Conservation (phyloP, 169 alveolate genomes). For the Miamiensis avidus region DNA sequence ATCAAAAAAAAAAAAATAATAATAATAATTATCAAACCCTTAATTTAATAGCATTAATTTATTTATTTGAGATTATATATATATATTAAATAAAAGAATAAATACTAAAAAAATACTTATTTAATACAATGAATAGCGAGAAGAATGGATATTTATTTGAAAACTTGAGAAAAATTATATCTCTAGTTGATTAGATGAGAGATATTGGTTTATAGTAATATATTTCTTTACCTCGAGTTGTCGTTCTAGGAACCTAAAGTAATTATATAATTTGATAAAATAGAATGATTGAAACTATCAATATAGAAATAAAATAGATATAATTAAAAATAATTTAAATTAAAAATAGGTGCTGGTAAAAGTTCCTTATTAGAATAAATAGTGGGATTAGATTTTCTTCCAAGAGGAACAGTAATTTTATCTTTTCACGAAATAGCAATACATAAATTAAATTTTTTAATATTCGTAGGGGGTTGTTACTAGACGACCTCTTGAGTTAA, state of each 20-base stretch:
- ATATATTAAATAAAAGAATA: too few relatives aligned
- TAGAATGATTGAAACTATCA: too few relatives aligned
- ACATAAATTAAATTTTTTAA: neutral
- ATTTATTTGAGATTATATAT: too few relatives aligned
- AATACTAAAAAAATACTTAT: too few relatives aligned
- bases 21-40: too few relatives aligned
- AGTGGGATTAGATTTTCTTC: slow-evolving; percentile 96
- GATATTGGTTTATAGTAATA: slow-evolving; percentile 69
- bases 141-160: neutral
- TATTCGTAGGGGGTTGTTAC: slow-evolving; percentile 94
- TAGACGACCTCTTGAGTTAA: slow-evolving; percentile 95
- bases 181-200: slow-evolving; percentile 48
- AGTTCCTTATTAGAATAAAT: slow-evolving; percentile 95
- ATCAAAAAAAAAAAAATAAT: too few relatives aligned
- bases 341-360: slow-evolving; percentile 66
- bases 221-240: slow-evolving; percentile 31
- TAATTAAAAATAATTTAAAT: slow-evolving; percentile 30
- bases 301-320: too few relatives aligned
- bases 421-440: neutral
- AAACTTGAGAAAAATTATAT: slow-evolving; percentile 3
- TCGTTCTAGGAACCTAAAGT: neutral
- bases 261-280: too few relatives aligned
- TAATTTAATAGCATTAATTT: too few relatives aligned
- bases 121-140: neutral
- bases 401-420: slow-evolving; percentile 90